A percentile compares a stretch with the other conserved stretches of the same genome.
These are phyloP conservation scores for Epichloe baconii DNA, from an alignment of 2,329 filamentous ascomycete genomes.

Conservation along the genomic window DNA sequence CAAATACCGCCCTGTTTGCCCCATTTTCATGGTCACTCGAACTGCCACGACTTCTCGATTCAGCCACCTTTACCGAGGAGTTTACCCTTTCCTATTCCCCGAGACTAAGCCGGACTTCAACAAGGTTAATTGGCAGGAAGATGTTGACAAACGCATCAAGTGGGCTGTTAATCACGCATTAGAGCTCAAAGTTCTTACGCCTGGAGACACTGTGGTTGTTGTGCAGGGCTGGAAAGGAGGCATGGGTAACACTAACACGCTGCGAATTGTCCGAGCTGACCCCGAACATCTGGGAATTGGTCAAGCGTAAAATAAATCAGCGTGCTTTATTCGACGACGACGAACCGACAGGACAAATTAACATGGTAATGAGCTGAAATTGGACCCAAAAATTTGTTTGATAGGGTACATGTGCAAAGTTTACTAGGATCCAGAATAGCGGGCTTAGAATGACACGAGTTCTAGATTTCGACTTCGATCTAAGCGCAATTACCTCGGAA, in stretches of 20 bases:
- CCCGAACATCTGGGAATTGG: conserved; percentile 45
- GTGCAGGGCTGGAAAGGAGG: conserved; percentile 87
- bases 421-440: neutral
- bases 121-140: conserved; percentile 93
- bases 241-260: conserved; percentile 83
- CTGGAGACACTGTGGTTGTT: conserved; percentile 65
- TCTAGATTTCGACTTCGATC: too few species aligned
- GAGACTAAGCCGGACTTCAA: conserved; percentile 91
- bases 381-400: neutral
- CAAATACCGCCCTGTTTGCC: conserved; percentile 98
- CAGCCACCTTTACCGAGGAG: conserved; percentile 89
- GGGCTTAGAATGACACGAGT: neutral
- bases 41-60: conserved; percentile 75
- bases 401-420: neutral
- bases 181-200: conserved; percentile 61
- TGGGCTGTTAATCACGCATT: conserved; percentile 88
- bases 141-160: conserved; percentile 94
- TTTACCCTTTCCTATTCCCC: conserved; percentile 93
- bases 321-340: neutral
- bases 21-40: conserved; percentile 98
- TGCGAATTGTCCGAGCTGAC: conserved; percentile 50
- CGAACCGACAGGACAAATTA: neutral
- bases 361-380: neutral
- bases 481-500: too few species aligned
- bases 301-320: conserved; percentile 16